Evolutionary conservation across 2,329 filamentous ascomycete genomes (phyloP), one percentile per base, ranked within the genome.

Genomic region (Nigrograna mackinnonii): DNA sequence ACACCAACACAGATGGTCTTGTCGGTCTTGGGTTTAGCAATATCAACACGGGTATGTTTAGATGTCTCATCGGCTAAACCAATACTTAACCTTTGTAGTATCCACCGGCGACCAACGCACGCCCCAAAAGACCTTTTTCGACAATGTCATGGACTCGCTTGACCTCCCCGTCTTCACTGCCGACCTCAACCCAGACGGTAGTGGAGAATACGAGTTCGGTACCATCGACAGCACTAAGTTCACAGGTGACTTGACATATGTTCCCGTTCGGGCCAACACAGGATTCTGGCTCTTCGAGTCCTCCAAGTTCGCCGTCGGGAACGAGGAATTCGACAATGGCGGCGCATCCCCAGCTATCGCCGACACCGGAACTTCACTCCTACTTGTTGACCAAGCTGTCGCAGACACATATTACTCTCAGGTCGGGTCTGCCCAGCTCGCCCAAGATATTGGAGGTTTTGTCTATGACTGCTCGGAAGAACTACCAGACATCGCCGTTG

Each of bases 131-230:
- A 89, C 86, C 9, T 90, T 89, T 66, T 88, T 89, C 62, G 84
- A 87, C 58, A 89, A 87, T 62, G 72, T 86, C 52, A 79, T 80
- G 65, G 50, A 66, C n/a, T 66, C 72, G 14, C 79, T 90, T 18
- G 76, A 80, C 19, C 69, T 80, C 65, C 85, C 86, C 0, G 70
- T 91, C 30, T 87, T 91, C 69, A 88, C 86, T 0, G 86, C 84
- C 18, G 79, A 86, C 46, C 74, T 92, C 33, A 80, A 81, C 58
- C 76, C 79, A 50, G 74, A 77, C 44, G 73, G 74, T 13, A 71
- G 75, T 2, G 87, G 87, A 34, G 77, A 79, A 21, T 91, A 89
- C 69, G 84, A 89, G 60, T 91, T 91, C 57, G 88, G 88, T 46
- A 77, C 68, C 54, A 83, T 91, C 56, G 85, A 91, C 62, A 60